Base-by-base conservation (phyloP, 2,329 filamentous ascomycete genomes). In the Hysterium pulicare region DNA sequence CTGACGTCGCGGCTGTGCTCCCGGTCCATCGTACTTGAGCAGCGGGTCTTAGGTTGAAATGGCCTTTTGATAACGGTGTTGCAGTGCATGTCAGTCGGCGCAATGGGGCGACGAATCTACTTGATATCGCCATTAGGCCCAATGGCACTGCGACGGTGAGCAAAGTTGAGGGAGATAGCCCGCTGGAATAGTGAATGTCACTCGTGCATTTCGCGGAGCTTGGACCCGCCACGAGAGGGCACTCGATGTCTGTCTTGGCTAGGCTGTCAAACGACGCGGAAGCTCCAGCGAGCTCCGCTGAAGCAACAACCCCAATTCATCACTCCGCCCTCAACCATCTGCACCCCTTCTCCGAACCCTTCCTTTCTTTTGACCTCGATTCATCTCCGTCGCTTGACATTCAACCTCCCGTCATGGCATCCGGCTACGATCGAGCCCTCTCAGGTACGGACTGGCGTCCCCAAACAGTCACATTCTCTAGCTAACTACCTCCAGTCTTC, bases 401-500 rank as follows among this genome's bases (percentile, higher is more conserved):
- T 33, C 41, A 24, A 47, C 30, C 34, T 19, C n/a, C 34, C 58
- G 70, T 35, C 49, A 87, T 94, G 88, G 86, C 90, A 71, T 95
- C 90, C 62, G 91, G 91, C 73, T 98, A 98, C 76, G 93, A 98
- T 77, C 87, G 93, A 86, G 93, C 91, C 74, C 84, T 97, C 71
- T 97, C 91, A 75, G 91, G 90, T 96, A 83, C 76, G 84, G 34
- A n/a, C n/a, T 67, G 51, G 53, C 67, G 67, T 65, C 55, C 54
- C 45, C 61, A 59, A 60, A 60, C 51, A 46, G 28, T 46, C 42
- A 23, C 34, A 37, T 39, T 34, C 28, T 36, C 32, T 13, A 13
- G 21, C 40, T n/a, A 54, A 41, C 38, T 60, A 53, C 60, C 64
- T 66, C 53, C 59, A 95, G 90, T 95, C 68, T 96, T 96, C 65